Percentiles rank a stretch among this genome's conserved stretches.
phyloP scores from a whole-genome alignment of 2,329 filamentous ascomycete genomes.

The Chaetomium olivaceum region DNA sequence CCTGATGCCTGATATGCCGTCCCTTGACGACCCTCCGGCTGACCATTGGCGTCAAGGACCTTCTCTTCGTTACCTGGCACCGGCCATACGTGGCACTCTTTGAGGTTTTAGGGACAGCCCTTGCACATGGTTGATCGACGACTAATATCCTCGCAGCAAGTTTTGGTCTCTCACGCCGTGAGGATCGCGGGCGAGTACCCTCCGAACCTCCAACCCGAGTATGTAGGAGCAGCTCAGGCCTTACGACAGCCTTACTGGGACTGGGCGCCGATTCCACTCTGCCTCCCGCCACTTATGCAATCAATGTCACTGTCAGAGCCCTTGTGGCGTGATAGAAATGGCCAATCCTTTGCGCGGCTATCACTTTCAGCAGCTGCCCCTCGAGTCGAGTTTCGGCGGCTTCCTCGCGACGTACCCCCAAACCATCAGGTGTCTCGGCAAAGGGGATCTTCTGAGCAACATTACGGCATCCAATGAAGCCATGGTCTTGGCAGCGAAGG shows the following conservation, averaged over 20 bases:
- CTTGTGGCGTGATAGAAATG: slow-evolving; percentile 34
- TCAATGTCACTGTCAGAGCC: slow-evolving; percentile 25
- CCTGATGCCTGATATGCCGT: not conserved
- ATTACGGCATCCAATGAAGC: slow-evolving; percentile 29
- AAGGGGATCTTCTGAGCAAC: slow-evolving; percentile 40
- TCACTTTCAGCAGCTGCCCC: slow-evolving; percentile 45
- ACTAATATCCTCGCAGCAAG: slow-evolving; percentile 46
- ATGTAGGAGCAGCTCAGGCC: slow-evolving; percentile 47
- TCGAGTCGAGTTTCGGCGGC: slow-evolving; percentile 35
- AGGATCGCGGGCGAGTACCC: slow-evolving; percentile 49
- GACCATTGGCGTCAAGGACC: slow-evolving; percentile 41
- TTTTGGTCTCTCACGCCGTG: slow-evolving; percentile 49
- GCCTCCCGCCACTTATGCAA: slow-evolving; percentile 43
- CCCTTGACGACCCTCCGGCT: slow-evolving; percentile 13
- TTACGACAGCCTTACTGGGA: slow-evolving; percentile 47
- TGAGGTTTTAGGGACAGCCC: slow-evolving; percentile 46
- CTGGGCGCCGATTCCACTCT: slow-evolving; percentile 50
- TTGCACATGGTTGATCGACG: not conserved
- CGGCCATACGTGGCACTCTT: slow-evolving; percentile 56
- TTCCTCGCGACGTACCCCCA: slow-evolving; percentile 36
- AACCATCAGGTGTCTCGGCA: slow-evolving; percentile 44
- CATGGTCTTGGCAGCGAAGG: slow-evolving; percentile 21
- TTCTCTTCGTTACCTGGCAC: slow-evolving; percentile 57
- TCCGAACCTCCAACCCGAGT: slow-evolving; percentile 38
- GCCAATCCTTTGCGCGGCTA: slow-evolving; percentile 56